Conservation (phyloP, 208 protist species). For the Trypanosoma vivax region DNA sequence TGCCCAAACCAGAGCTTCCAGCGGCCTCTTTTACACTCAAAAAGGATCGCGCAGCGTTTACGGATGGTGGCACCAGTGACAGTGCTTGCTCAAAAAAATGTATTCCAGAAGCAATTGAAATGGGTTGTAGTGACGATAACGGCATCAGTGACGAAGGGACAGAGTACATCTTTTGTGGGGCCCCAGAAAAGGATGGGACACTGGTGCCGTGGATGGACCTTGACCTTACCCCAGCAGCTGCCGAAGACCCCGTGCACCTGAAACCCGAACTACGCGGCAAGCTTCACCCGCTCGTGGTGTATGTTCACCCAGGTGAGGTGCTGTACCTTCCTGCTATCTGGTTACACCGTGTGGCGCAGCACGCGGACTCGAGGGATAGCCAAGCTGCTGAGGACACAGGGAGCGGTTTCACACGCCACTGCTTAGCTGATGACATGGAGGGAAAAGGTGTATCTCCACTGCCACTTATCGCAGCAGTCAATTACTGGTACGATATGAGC, state of each 20-base stretch:
- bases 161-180: conserved; percentile 35
- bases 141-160: conserved; percentile 8
- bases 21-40: conserved; percentile 50
- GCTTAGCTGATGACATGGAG: not conserved
- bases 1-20: conserved; percentile 78
- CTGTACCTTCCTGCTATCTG: conserved; percentile 89
- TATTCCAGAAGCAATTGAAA: not conserved
- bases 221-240: conserved; percentile 52
- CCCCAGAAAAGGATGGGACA: conserved; percentile 49
- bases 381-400: conserved; percentile 11
- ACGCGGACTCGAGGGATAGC: conserved; percentile 53
- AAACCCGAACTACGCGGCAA: conserved; percentile 15
- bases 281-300: conserved; percentile 63
- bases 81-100: too few species aligned
- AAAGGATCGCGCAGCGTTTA: conserved; percentile 14
- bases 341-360: conserved; percentile 86
- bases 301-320: conserved; percentile 79
- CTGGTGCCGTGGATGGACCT: conserved; percentile 84
- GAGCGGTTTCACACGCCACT: not conserved
- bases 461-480: conserved; percentile 84
- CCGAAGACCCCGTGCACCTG: conserved; percentile 20
- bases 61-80: not conserved
- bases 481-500: conserved; percentile 93
- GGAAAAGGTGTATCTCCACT: conserved; percentile 21
- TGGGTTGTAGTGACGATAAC: not conserved